These are phyloP conservation scores for Chlamydomonas schloesseri DNA, from an alignment of 139 green algal genomes.

Conservation along the genomic window DNA sequence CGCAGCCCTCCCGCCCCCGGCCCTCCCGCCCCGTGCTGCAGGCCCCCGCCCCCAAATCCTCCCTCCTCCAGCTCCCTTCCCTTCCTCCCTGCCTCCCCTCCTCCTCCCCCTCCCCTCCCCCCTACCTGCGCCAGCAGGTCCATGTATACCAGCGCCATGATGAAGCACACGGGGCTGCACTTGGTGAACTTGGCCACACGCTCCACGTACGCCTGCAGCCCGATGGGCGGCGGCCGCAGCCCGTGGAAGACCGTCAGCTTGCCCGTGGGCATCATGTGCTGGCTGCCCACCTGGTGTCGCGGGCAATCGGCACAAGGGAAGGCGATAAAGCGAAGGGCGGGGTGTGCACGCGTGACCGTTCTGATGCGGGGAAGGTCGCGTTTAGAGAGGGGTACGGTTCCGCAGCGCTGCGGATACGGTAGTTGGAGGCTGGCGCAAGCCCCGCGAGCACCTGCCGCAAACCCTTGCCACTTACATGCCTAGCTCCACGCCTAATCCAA, in stretches of 20 bases:
- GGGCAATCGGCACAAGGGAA: no score
- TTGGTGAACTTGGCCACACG: conserved; percentile 83
- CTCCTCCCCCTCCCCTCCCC: not conserved
- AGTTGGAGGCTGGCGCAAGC: no score
- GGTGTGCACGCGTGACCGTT: not conserved
- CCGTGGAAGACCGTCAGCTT: conserved; percentile 77
- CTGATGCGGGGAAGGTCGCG: not conserved
- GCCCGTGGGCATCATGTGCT: conserved; percentile 41
- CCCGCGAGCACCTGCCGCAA: no score
- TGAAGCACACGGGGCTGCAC: conserved; percentile 84
- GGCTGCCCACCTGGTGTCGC: conserved; percentile 8
- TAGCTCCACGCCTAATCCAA: no score
- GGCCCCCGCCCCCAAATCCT: no score
- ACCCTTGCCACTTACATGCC: no score
- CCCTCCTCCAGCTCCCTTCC: no score
- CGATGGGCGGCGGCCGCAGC: conserved; percentile 72
- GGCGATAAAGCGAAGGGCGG: not conserved
- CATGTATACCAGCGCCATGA: conserved; percentile 79
- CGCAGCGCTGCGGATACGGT: no score
- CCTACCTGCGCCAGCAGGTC: conserved; percentile 62
- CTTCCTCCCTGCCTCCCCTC: no score
- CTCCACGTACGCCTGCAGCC: conserved; percentile 74
- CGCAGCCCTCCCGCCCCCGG: no score
- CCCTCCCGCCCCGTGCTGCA: no score
- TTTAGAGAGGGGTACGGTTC: not conserved